Evolutionary conservation across 148 eudicot species (phyloP).

Genomic region (Persicaria maculosa): DNA sequence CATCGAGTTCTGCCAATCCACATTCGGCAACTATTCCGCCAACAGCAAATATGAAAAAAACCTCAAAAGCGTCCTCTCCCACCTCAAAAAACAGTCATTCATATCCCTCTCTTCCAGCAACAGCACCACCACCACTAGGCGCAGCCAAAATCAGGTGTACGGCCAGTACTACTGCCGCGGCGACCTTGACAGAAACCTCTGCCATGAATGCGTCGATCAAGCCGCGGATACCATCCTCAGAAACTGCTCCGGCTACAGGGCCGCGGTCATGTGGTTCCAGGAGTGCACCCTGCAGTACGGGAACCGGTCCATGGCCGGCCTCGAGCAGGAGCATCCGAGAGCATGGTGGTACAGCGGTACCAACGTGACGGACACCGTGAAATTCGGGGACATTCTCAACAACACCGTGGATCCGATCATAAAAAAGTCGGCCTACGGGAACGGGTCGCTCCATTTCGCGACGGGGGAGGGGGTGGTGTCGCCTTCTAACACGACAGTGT

Average conservation of each 20-base stretch:
- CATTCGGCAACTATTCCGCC: not conserved
- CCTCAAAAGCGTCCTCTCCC: not conserved
- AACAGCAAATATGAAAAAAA: not conserved
- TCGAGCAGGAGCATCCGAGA: too few species aligned
- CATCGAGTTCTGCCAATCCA: not conserved
- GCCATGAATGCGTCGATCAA: not conserved
- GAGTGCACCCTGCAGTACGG: not conserved
- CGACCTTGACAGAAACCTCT: not conserved
- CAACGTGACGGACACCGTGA: not conserved
- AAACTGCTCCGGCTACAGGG: not conserved
- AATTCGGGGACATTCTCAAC: not conserved
- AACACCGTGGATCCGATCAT: not conserved
- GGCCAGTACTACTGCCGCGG: slow-evolving; percentile 7
- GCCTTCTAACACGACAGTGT: not conserved
- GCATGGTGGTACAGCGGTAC: not conserved
- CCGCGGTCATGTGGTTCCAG: slow-evolving; percentile 2
- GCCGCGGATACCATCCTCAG: not conserved
- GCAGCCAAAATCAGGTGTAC: not conserved
- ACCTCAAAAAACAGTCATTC: not conserved
- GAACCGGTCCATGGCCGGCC: not conserved
- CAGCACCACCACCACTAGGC: not conserved
- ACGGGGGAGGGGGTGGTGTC: not conserved
- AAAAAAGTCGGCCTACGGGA: not conserved
- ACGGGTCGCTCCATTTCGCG: not conserved
- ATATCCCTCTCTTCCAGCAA: not conserved